Base-by-base conservation (phyloP, 345 rosid genomes). In the Aquilaria malaccensis region DNA sequence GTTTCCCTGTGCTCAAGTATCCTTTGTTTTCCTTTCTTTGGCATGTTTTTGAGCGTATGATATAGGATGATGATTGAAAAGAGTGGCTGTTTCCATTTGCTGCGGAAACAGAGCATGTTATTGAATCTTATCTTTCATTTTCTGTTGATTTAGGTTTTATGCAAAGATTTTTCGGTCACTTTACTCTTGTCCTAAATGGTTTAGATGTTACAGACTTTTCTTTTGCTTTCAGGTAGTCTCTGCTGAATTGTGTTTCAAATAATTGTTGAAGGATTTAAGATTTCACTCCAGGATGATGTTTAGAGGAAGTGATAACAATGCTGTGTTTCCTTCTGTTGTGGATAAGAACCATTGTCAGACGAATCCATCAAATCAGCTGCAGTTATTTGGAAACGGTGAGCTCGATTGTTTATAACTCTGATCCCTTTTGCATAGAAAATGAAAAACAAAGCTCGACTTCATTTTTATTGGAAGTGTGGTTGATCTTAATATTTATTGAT, bases 331-430 rank as follows among this genome's bases (percentile, higher is more conserved):
- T 30, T 78, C 67, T 66, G 66, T 73, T 45, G 48, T 81, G 66
- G 84, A 81, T 50, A 84, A 84, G 61, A 79, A 75, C 65, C 81
- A 52, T 61, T 84, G 84, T 73, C 97, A 85, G 72, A 33, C 81
- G 4, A 84, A 80, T 61, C 52, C 74, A 70, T 67, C 96, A 29
- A 85, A 81, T 76, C 93, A 85, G 70, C 85, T 84, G 62, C 91
- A 85, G 70, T 72, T 88, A 68, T 80, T 88, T 54, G 85, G 83
- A 66, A 85, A 71, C 52, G 67, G 97, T 85, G 68, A 83, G 86
- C 60, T 68, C 59, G 33, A 41, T 45, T 68, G 52, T 61, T 51
- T 31, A 12, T 45, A 56, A 45, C 33, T 43, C 50, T 51, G 29
- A 52, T 15, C 61, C 48, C 63, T 55, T 67, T 52, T 11, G 1